Base-by-base conservation (phyloP, 1,284 basidiomycete species). In the Flammula alnicola region DNA sequence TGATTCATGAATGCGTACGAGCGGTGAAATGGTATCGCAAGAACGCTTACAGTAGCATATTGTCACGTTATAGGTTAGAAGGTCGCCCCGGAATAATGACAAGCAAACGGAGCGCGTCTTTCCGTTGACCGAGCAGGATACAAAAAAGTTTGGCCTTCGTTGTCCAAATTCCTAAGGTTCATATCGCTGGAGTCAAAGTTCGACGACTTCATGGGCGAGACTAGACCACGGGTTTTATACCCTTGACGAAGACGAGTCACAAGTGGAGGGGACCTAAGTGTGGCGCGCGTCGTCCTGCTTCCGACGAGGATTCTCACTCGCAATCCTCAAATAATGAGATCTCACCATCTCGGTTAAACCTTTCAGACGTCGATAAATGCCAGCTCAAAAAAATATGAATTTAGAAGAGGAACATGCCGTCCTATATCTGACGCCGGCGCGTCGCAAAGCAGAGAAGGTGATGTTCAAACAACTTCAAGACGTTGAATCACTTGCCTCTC, bases 401-500 rank as follows among this genome's bases (percentile, higher is more conserved):
- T n/a, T 31, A 9, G 19, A 19, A 38, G 31, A 7, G 22, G 36
- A 27, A 31, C 30, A 30, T 22, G 35, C 35, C 27, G 36, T 39
- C 22, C 36, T 31, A 35, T 16, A 47, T 29, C 5, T 12, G 25
- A n/a, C 12, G 7, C 19, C 14, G 25, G 17, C 12, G 7, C 19
- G 4, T 12, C 27, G 17, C 25, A 29, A 20, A 37, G 20, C 19
- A 30, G 31, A 17, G 5, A 5, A 39, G 27, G 33, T 17, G 11
- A 23, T 38, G 27, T 48, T 62, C 76, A 74, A 12, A 88, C 74
- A 40, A 84, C 64, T 56, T 85, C 82, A 40, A 90, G 67, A 49
- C 74, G 77, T 45, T 80, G 74, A 44, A 88, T 71, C 17, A 93
- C 78, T 57, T 83, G 83, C 50, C 79, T 73, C 65, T 91, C 89